Base-by-base conservation (phyloP, 495 filamentous ascomycete genomes). In the Penicillium lagena region DNA sequence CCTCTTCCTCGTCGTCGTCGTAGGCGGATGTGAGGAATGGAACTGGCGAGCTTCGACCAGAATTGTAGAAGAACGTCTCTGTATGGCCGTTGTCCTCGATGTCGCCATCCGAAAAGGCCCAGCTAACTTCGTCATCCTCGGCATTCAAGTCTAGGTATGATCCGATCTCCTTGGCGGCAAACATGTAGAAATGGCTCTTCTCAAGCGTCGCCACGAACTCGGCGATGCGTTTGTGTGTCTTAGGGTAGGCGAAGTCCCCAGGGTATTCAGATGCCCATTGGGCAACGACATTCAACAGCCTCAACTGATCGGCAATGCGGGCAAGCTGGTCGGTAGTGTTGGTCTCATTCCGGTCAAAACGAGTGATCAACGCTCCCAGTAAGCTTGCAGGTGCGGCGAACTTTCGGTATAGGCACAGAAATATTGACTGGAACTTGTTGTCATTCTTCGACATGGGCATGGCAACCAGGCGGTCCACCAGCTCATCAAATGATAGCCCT, bases 361-460 rank as follows among this genome's bases (percentile, higher is more conserved):
- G 84, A 43, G 69, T 66, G 22, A 90, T 67, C 48, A 97, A 81
- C 12, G 84, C 78, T 32, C 76, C 75, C 32, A 97, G 75, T 2
- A 98, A 75, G 33, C 83, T 75, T 11, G 73, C 72, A 0, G 93
- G 93, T 4, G 91, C 76, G 5, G 89, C 86, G 47, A 98, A 96
- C 64, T 90, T 95, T 41, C 93, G 85, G 59, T 96, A 96, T n/a
- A 97, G 75, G 46, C 90, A 94, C 13, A 97, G 70, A 56, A 97
- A 97, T 8, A 90, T 83, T 27, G 84, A 77, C 12, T 75, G 73
- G 62, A 96, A 97, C 59, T 94, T 95, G 13, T 76, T 72, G 60
- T 96, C 93, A 7, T 82, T 72, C 59, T 87, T 90, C 30, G 89
- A 89, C 73, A 91, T 84, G 31, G 87, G 85, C 43, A 83, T 77